A percentile compares a stretch with the other conserved stretches of the same genome.
These are phyloP conservation scores for Aspergillus quadrilineatus DNA, from an alignment of 2,329 filamentous ascomycete species.

Conservation along the genomic window DNA sequence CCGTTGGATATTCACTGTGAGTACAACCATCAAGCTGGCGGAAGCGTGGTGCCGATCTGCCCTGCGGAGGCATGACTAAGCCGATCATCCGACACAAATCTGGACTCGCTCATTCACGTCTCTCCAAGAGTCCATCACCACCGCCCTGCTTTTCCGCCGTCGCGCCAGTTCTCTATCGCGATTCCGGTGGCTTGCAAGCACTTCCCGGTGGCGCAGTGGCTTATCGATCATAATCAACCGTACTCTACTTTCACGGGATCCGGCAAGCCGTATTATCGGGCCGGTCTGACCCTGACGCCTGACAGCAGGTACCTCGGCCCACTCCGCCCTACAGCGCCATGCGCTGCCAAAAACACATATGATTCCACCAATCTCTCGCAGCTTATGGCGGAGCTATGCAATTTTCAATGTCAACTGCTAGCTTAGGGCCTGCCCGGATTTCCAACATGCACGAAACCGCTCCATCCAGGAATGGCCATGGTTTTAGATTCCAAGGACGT, in stretches of 20 bases:
- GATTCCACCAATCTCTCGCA: constrained; percentile 6
- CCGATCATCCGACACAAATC: constrained; percentile 1
- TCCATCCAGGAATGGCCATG: constrained; percentile 10
- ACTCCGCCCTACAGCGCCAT: background rate
- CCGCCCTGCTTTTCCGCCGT: background rate
- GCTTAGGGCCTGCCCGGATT: constrained; percentile 8
- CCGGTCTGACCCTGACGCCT: background rate
- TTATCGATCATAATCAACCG: background rate
- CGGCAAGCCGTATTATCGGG: background rate
- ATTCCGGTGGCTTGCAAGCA: background rate
- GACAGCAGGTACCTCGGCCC: background rate
- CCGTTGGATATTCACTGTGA: background rate
- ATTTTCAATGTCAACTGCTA: constrained; percentile 7
- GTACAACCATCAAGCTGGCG: background rate
- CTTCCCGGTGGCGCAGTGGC: background rate
- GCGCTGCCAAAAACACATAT: constrained; percentile 12
- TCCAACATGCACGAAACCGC: constrained; percentile 7
- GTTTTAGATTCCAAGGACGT: constrained; percentile 15
- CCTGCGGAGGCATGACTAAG: constrained; percentile 5
- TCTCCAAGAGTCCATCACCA: background rate
- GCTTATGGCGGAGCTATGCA: constrained; percentile 20
- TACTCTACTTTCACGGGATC: background rate
- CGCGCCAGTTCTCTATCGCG: background rate
- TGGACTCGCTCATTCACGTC: background rate
- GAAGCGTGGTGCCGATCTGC: constrained; percentile 6